These are phyloP conservation scores for Pluteus cervinus DNA, from an alignment of 768 basidiomycete genomes.

Conservation along the genomic window DNA sequence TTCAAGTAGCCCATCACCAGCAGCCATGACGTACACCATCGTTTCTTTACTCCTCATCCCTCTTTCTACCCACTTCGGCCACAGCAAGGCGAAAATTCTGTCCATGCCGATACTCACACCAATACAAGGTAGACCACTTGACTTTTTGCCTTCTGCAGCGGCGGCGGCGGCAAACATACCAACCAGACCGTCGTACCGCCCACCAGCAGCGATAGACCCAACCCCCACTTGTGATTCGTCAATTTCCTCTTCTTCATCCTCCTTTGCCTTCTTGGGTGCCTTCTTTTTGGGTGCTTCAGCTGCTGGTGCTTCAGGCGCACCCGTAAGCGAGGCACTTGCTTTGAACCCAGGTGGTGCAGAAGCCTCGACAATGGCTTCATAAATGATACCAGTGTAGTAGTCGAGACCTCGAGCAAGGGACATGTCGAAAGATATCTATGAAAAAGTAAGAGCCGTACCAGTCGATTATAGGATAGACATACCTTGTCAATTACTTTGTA, in stretches of 20 bases:
- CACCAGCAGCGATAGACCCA: conserved; percentile 99
- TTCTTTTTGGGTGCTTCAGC: conserved; percentile 23
- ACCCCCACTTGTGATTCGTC: conserved; percentile 94
- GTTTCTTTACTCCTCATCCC: conserved; percentile 84
- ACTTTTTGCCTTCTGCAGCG: conserved; percentile 52
- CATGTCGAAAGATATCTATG: conserved; percentile 89
- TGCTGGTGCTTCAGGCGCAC: conserved; percentile 23
- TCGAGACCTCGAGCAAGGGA: conserved; percentile 97
- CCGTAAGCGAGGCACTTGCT: conserved; percentile 21
- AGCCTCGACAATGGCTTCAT: conserved; percentile 90
- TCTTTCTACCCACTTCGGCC: conserved; percentile 78
- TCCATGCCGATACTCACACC: conserved; percentile 93
- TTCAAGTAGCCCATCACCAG: conserved; percentile 82
- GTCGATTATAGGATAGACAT: conserved; percentile 7
- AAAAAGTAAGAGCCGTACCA: not conserved
- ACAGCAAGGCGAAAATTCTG: conserved; percentile 85
- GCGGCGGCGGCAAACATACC: conserved; percentile 85
- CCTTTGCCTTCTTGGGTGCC: conserved; percentile 37
- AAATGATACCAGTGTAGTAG: conserved; percentile 98
- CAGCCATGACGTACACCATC: conserved; percentile 89
- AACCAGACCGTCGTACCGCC: conserved; percentile 93
- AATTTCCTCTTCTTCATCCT: conserved; percentile 68
- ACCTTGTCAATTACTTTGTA: conserved; percentile 80
- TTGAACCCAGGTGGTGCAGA: conserved; percentile 88
- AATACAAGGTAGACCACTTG: conserved; percentile 72